These are phyloP conservation scores for Rusavskia elegans DNA, from an alignment of 495 filamentous ascomycete genomes.

Conservation along the genomic window DNA sequence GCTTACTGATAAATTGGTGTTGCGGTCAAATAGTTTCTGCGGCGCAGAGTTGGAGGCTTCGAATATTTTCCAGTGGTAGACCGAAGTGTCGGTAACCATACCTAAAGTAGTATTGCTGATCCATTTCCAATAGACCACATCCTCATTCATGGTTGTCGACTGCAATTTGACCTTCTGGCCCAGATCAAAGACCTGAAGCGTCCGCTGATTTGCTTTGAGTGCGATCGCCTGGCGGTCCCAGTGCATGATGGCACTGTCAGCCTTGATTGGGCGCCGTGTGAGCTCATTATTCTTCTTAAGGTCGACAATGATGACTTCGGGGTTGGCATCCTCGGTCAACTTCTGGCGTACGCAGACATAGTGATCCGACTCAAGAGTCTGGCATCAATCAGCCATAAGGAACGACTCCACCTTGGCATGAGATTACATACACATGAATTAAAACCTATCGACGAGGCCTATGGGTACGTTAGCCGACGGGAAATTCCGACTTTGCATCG, in stretches of 20 bases:
- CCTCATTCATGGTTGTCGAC: conserved; percentile 86
- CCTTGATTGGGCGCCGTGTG: conserved; percentile 89
- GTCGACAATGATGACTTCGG: conserved; percentile 93
- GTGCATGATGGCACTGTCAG: conserved; percentile 99
- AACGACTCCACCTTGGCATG: neutral
- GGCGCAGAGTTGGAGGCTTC: conserved; percentile 61
- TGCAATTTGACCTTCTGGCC: conserved; percentile 82
- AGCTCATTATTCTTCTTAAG: conserved; percentile 90
- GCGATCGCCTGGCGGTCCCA: conserved; percentile 92
- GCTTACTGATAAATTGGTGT: conserved; percentile 71
- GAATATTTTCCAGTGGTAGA: conserved; percentile 97
- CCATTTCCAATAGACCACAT: conserved; percentile 99
- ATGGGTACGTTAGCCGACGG: conserved; percentile 24
- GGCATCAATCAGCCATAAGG: neutral
- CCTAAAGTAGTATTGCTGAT: conserved; percentile 76
- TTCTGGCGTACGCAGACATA: conserved; percentile 94
- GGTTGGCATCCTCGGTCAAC: conserved; percentile 57
- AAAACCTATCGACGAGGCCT: conserved; percentile 82
- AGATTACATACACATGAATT: conserved; percentile 72
- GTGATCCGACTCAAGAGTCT: conserved; percentile 95
- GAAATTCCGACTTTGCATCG: neutral
- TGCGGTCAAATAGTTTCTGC: conserved; percentile 83
- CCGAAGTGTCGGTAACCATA: conserved; percentile 71
- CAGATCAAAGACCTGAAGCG: conserved; percentile 96
- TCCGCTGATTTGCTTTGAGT: conserved; percentile 77